A percentile compares a stretch with the other conserved stretches of the same genome.
Evolutionary conservation across 2,329 filamentous ascomycete species (phyloP).

Genomic region (Colletotrichum salicis): DNA sequence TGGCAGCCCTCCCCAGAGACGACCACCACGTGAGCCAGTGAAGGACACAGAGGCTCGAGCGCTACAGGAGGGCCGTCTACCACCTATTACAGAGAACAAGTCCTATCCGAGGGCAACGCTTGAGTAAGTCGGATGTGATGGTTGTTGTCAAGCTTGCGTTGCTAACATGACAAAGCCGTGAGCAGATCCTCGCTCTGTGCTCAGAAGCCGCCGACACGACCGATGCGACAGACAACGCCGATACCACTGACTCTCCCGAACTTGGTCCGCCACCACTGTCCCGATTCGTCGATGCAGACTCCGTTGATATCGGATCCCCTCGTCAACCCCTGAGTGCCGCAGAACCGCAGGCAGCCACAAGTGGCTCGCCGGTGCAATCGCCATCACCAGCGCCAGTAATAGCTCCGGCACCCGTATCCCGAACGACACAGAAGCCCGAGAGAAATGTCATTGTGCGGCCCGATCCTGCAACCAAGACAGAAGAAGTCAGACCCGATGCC

Average conservation of each 20-base stretch:
- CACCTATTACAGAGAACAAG: slow-evolving; percentile 77
- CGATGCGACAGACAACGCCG: slow-evolving; percentile 52
- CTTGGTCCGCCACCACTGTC: slow-evolving; percentile 72
- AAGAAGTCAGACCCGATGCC: slow-evolving; percentile 15
- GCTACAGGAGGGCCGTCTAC: slow-evolving; percentile 65
- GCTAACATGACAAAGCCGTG: slow-evolving; percentile 56
- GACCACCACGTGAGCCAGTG: slow-evolving; percentile 63
- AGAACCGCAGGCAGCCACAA: neutral
- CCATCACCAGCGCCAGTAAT: slow-evolving; percentile 11
- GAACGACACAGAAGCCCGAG: slow-evolving; percentile 11
- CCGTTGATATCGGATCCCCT: slow-evolving; percentile 64
- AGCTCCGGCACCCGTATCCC: neutral
- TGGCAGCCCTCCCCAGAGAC: slow-evolving; percentile 64
- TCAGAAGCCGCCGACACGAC: slow-evolving; percentile 56
- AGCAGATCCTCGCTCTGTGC: slow-evolving; percentile 71
- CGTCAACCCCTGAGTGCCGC: slow-evolving; percentile 36
- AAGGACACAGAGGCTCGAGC: slow-evolving; percentile 63
- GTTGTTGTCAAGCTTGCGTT: neutral
- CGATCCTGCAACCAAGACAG: slow-evolving; percentile 5
- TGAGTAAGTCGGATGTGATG: slow-evolving; percentile 61
- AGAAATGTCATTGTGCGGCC: slow-evolving; percentile 23
- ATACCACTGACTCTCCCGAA: slow-evolving; percentile 71
- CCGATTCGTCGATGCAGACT: slow-evolving; percentile 67
- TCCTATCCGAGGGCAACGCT: slow-evolving; percentile 74
- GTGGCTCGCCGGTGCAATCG: neutral